These are phyloP conservation scores for Fusarium euwallaceae DNA, from an alignment of 2,329 filamentous ascomycete genomes.

Conservation along the genomic window DNA sequence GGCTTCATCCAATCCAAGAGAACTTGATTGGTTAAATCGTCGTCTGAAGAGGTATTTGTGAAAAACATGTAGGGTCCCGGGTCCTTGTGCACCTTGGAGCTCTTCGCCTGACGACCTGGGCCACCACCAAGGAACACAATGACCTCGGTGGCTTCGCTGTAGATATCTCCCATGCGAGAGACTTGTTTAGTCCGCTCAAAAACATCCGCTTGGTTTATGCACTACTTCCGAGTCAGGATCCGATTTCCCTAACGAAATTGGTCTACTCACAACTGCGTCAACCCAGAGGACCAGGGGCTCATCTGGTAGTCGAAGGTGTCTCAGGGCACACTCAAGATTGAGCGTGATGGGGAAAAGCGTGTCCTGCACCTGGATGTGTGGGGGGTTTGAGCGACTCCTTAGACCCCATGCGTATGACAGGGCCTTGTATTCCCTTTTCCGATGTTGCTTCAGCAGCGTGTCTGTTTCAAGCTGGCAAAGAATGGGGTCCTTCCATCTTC, in stretches of 20 bases:
- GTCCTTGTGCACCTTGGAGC: not conserved
- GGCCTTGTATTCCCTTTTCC: not conserved
- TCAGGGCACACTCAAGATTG: not conserved
- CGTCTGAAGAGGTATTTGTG: not conserved
- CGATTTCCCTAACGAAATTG: no score
- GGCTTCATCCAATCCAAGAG: not conserved
- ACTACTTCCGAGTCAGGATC: not conserved
- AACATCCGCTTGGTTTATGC: not conserved
- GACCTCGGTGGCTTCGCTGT: not conserved
- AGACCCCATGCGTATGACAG: slow-evolving; percentile 4
- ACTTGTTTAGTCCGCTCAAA: not conserved
- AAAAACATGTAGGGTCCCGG: not conserved
- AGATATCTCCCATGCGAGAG: not conserved
- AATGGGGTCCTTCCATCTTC: not conserved
- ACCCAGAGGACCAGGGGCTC: not conserved
- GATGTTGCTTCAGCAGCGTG: not conserved
- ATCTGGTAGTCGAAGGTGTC: not conserved
- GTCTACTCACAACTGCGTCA: not conserved
- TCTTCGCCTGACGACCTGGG: not conserved
- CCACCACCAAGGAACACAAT: not conserved
- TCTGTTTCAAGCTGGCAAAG: not conserved
- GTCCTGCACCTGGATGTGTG: not conserved
- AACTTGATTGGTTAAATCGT: not conserved
- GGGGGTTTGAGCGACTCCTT: not conserved
- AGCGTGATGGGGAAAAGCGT: not conserved